Evolutionary conservation across 441 rosid genomes (phyloP), one percentile per base, ranked within the genome.

Genomic region (Adansonia madagascariensis): DNA sequence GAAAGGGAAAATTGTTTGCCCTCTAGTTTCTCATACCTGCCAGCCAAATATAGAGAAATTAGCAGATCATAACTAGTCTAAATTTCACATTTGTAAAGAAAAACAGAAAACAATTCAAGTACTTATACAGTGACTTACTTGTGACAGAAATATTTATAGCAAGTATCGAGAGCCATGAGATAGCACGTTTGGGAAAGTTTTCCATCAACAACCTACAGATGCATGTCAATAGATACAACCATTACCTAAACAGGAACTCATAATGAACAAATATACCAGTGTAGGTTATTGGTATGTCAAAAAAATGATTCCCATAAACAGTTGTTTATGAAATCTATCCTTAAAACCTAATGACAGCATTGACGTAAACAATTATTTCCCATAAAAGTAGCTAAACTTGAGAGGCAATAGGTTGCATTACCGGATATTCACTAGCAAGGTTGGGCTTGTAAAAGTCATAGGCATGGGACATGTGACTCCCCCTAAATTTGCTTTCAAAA

Each of bases 371-470:
- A 52, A 55, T 11, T 41, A 27, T 73, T 41, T 66, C 14, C 47
- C 52, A 22, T 44, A 52, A 41, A 68, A 12, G 20, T 73, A 65
- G 17, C 61, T 67, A 76, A 77, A 71, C 1, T 59, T 46, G 59
- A 62, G 67, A 78, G 39, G 57, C 62, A 69, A 60, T 57, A 24
- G 6, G 52, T 77, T 69, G 7, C 20, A 77, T 81, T 91, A 95
- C 98, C 73, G 99, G 99, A 84, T 95, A 95, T 91, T 95, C 99
- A 85, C 99, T 95, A 75, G 99, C 97, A 80, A 95, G 92, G 82
- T 95, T 84, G 56, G 99, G 99, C 88, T 95, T 95, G 88, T 95
- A 95, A 88, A 95, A 95, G 90, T 95, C 99, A 75, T 95, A 95
- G 70, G 73, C 98, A 86, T 95, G 99, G 80, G 95, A 86, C 99